Evolutionary conservation across 73 alveolate species (phyloP).

Genomic region (Durusdinium trenchii): DNA sequence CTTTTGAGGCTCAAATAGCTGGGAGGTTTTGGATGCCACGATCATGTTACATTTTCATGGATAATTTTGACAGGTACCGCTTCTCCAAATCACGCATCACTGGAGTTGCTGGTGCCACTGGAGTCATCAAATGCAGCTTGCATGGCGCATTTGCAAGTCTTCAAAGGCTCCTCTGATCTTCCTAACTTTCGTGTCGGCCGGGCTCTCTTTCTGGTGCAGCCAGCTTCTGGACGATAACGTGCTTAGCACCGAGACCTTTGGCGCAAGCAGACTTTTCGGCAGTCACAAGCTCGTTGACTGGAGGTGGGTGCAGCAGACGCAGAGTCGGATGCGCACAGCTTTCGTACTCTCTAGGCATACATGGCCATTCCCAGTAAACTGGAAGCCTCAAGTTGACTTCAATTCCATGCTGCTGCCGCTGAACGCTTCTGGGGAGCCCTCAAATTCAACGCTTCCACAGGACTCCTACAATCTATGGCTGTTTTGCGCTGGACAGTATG

Average conservation of each 20-base stretch:
- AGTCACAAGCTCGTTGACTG: background rate
- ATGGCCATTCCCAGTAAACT: slow-evolving; percentile 54
- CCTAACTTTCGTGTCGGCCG: slow-evolving; percentile 5
- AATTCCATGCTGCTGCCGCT: background rate
- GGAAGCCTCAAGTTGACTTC: slow-evolving; percentile 26
- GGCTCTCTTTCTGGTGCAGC: background rate
- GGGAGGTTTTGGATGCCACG: too few relatives aligned
- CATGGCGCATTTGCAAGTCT: background rate
- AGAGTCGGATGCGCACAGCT: background rate
- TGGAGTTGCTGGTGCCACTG: too few relatives aligned
- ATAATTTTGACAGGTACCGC: too few relatives aligned
- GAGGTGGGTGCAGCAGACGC: slow-evolving; percentile 26
- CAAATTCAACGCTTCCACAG: background rate
- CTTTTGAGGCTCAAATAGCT: too few relatives aligned
- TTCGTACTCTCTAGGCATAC: background rate
- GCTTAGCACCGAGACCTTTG: background rate
- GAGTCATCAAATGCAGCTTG: background rate
- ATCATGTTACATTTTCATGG: too few relatives aligned
- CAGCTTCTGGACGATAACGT: background rate
- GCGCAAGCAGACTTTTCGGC: background rate
- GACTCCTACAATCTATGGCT: slow-evolving; percentile 5
- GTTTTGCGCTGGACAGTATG: slow-evolving; percentile 54
- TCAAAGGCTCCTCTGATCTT: slow-evolving; percentile 14
- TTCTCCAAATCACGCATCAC: too few relatives aligned
- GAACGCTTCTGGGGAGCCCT: background rate